These are phyloP conservation scores for Dendrobium chrysotoxum DNA, from an alignment of 106 monocot species.

Conservation along the genomic window DNA sequence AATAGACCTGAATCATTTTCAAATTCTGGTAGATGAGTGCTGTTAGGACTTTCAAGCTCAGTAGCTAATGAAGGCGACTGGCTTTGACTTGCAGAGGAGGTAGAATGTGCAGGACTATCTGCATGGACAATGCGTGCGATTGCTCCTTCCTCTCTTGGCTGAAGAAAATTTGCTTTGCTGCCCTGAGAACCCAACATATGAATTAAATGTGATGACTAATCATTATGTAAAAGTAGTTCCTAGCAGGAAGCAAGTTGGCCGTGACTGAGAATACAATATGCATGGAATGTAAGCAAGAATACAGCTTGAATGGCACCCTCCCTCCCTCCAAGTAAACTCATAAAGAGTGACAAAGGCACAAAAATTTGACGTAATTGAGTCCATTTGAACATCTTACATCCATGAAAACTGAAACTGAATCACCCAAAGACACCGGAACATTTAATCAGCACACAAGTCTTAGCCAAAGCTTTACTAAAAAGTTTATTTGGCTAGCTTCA, in stretches of 20 bases:
- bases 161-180: slow-evolving; percentile 47
- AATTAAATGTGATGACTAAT: background rate
- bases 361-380: too few relatives aligned
- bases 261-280: background rate
- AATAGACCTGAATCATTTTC: slow-evolving; percentile 79
- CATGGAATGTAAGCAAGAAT: background rate
- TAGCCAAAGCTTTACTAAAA: too few relatives aligned
- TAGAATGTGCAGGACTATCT: slow-evolving; percentile 52
- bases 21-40: slow-evolving; percentile 48
- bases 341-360: too few relatives aligned
- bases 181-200: slow-evolving; percentile 25
- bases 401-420: too few relatives aligned
- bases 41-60: slow-evolving; percentile 45
- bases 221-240: background rate
- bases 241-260: background rate
- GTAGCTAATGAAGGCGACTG: slow-evolving; percentile 42
- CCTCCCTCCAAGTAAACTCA: too few relatives aligned
- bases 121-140: slow-evolving; percentile 8
- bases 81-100: slow-evolving; percentile 43
- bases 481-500: too few relatives aligned
- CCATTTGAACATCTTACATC: too few relatives aligned
- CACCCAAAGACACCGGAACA: too few relatives aligned
- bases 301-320: background rate
- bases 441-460: too few relatives aligned
- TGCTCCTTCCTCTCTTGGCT: slow-evolving; percentile 53